These are phyloP conservation scores for Fraxinus dipetala DNA, from an alignment of 305 asterid species.

Conservation along the genomic window DNA sequence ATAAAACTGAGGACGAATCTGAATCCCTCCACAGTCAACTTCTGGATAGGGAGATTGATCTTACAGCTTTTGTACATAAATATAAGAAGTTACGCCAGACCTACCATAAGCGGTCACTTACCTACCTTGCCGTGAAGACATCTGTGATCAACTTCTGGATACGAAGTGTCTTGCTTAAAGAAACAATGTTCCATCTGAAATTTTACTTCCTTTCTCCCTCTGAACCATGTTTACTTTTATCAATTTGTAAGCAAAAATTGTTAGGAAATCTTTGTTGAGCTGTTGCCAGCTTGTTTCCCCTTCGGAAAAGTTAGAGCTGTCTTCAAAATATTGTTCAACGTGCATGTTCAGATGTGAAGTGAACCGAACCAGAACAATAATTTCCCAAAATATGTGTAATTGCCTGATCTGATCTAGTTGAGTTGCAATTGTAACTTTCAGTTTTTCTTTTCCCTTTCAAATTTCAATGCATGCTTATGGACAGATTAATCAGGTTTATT, in stretches of 20 bases:
- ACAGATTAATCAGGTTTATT: too few relatives aligned
- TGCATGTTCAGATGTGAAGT: not conserved
- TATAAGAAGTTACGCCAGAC: constrained; percentile 70
- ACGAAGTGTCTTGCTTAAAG: not conserved
- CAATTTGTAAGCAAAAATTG: not conserved
- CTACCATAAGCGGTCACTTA: constrained; percentile 70
- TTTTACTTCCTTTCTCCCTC: not conserved
- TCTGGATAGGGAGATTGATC: constrained; percentile 69
- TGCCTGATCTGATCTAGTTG: not conserved
- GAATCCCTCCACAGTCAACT: constrained; percentile 76
- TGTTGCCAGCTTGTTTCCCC: not conserved
- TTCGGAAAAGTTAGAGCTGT: not conserved
- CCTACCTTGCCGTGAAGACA: constrained; percentile 81
- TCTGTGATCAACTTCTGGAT: constrained; percentile 31
- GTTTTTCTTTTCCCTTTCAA: too few relatives aligned
- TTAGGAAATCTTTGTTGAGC: not conserved
- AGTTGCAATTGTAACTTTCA: not conserved
- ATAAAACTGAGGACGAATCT: constrained; percentile 67
- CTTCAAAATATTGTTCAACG: not conserved
- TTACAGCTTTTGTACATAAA: constrained; percentile 62
- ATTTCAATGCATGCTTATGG: too few relatives aligned
- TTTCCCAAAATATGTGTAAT: too few relatives aligned
- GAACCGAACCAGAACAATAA: not conserved
- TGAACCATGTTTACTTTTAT: not conserved
- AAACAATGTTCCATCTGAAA: not conserved